Base-by-base conservation (phyloP, 139 green algal species). In the Trebouxia sp. region DNA sequence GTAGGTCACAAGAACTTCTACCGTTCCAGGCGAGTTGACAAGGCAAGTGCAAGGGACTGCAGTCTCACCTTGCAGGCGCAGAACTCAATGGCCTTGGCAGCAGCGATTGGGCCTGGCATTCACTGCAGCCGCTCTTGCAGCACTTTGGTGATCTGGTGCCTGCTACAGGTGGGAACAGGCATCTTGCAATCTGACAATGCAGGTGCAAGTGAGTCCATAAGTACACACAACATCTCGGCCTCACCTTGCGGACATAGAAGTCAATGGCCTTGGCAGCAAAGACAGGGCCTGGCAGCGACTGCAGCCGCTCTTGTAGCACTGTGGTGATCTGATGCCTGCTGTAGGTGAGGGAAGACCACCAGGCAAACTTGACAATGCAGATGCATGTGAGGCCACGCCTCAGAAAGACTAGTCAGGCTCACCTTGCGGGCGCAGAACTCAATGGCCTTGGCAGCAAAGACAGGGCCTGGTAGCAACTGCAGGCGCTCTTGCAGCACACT, bases 391-490 rank as follows among this genome's bases (percentile, higher is more conserved):
- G 14, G 22, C 58, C 15, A n/a, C 20, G 67, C 24, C 67, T 51
- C 15, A 41, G 38, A 5, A 65, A 14, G 32, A 32, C 11, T 22
- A 14, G 8, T 6, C 32, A 30, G 38, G 8, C 37, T 51, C 80
- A 87, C 86, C 84, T 88, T 91, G 17, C 83, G 80, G 6, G 79
- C 75, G 41, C 79, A 87, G 6, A 91, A 50, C 56, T 85, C 65
- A 9, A 91, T 51, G 0, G 84, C 58, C 9, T 69, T 76, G 10
- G 65, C 51, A 0, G 87, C 78, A 62, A 90, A 89, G 35, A 87
- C 86, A 5, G 75, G 81, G 9, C 88, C 88, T 1, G 88, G 88
- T 62, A 91, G 83, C 1, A 26, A 10, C 0, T 24, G 42, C 80
- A 88, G 77, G 26, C 87, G 84, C 81, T 90, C 80, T 30, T 62